Base-by-base conservation (phyloP, 352 stramenopile genomes). In the Globisporangium camurandrum region DNA sequence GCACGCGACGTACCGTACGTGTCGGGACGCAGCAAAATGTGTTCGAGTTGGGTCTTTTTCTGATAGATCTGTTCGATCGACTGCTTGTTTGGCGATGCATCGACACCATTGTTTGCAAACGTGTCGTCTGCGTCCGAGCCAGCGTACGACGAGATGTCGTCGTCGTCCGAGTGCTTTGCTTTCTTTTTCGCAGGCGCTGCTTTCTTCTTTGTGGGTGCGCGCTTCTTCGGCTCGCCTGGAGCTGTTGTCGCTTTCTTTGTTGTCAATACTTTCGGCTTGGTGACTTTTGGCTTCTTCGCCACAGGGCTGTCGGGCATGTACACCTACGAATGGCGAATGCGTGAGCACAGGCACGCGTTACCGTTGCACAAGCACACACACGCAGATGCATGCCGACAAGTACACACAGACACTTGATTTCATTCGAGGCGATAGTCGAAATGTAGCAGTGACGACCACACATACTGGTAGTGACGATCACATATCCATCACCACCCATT, bases 31-130 rank as follows among this genome's bases (percentile, higher is more conserved):
- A 98, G 79, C 46, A 99, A 64, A 54, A 99, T 98, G 75, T 99
- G 96, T 68, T 99, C 91, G 23, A 98, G 61, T 59, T 97, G 96
- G 49, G 95, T 97, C 68, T 98, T 98, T 71, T 98, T 98, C 71
- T 98, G 93, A 67, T 98, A 98, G 42, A 95, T 97, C 62, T 95
- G 77, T 55, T 95, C 84, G 22, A 95, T 85, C 49, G 75, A 81
- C 56, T 81, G 77, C 52, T 84, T 85, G 28, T 62, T 55, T 11
- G 61, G 62, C 30, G 54, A 59, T 38, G 56, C 51, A n/a, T 57
- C 61, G 27, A 23, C 44, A 51, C 56, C 51, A 20, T 53, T 54
- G 3, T 52, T 48, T 7, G 68, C 64, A n/a, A 77, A 61, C n/a
- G 69, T 67, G 39, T 76, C 60, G 14, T 69, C 66, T n/a, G n/a